Evolutionary conservation across 192 early-diverging fungal species (phyloP), one percentile per base, ranked within the genome.

Genomic region (Mortierella alpina): DNA sequence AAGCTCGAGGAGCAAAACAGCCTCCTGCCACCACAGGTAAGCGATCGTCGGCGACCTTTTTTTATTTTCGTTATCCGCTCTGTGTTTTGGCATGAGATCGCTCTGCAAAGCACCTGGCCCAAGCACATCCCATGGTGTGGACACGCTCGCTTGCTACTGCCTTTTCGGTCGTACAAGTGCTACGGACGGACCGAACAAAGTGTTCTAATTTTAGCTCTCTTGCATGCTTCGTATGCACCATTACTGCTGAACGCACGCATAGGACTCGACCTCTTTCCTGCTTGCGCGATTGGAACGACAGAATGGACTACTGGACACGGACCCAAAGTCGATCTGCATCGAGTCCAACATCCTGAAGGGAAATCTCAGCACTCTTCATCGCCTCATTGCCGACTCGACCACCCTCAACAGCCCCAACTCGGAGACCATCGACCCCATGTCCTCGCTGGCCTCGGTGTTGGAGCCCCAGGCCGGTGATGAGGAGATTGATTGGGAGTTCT

Each of bases 401-500:
- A 80, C 77, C 18, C 77, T 80, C 66, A 80, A 80, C 70, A 73
- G 70, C 53, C 77, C 77, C 52, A 80, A 80, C 49, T 80, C 77
- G 7, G 70, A 68, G 55, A 72, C 77, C 8, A 60, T 80, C 13
- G 77, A 80, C 23, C 77, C 77, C 31, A 80, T 80, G 77, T 80
- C 77, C 14, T 72, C 77, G 1, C 22, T 52, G 6, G 20, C 64
- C 46, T 59, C 69, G 9, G 70, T 72, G 22, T 18, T 69, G 40
- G 74, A 82, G 55, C 73, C 51, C 22, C 67, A 73, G 56, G 67
- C 68, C 6, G 64, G 71, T 56, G 52, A 77, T 48, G 66, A 76
- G 41, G 59, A 83, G 10, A 86, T 86, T 54, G 89, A 90, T 68
- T 90, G 87, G 86, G 95, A 96, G 49, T 96, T 96, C 73, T 96